These are phyloP conservation scores for Phaeoacremonium minimum DNA, from an alignment of 2,329 filamentous ascomycete species.

Conservation along the genomic window DNA sequence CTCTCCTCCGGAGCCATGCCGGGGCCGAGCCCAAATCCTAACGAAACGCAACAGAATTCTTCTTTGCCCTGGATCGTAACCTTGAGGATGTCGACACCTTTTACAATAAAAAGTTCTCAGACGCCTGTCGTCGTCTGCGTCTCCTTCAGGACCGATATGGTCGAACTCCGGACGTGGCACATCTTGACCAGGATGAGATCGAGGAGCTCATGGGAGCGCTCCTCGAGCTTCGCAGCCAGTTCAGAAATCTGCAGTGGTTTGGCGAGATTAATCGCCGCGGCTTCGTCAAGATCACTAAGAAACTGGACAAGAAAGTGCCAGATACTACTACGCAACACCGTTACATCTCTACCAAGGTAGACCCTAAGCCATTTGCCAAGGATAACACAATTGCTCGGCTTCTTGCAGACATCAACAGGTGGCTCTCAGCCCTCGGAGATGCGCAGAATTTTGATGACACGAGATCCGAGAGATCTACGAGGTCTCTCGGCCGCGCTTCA, in stretches of 20 bases:
- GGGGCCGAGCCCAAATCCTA: conserved; percentile 28
- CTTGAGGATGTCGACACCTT: conserved; percentile 95
- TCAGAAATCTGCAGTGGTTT: conserved; percentile 95
- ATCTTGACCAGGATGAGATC: conserved; percentile 80
- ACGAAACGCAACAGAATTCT: conserved; percentile 69
- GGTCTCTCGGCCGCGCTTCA: conserved; percentile 72
- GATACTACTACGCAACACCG: conserved; percentile 72
- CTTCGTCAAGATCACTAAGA: conserved; percentile 98
- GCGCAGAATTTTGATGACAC: conserved; percentile 72
- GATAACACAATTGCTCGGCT: conserved; percentile 48
- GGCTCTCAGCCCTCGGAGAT: conserved; percentile 79
- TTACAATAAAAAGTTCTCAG: conserved; percentile 92
- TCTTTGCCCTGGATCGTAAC: conserved; percentile 93
- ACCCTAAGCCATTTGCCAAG: conserved; percentile 82
- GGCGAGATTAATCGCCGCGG: conserved; percentile 93
- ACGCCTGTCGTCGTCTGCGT: conserved; percentile 78
- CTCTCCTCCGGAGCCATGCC: conserved; percentile 15
- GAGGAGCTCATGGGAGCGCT: conserved; percentile 89
- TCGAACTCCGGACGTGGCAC: conserved; percentile 62
- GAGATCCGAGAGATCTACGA: conserved; percentile 68
- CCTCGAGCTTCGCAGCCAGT: conserved; percentile 78
- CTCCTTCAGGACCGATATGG: conserved; percentile 87
- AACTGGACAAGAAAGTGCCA: conserved; percentile 91
- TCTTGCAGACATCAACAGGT: conserved; percentile 73
- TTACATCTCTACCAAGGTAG: conserved; percentile 88